These are phyloP conservation scores for Nothophaeocryptopus gaeumannii DNA, from an alignment of 2,329 filamentous ascomycete genomes.

Conservation along the genomic window DNA sequence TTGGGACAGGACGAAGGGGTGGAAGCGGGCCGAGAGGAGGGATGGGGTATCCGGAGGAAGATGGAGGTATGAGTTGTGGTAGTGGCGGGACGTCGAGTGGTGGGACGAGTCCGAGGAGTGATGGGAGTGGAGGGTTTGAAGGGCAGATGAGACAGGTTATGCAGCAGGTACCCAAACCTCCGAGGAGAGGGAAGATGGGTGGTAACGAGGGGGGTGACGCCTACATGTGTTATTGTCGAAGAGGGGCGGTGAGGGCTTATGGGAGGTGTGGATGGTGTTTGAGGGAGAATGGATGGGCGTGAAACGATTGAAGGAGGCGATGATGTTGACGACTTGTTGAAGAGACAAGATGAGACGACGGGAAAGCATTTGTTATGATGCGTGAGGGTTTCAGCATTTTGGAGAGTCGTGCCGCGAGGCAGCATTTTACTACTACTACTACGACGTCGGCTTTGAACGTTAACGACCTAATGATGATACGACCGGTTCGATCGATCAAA, in stretches of 20 bases:
- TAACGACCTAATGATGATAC: slow-evolving; percentile 7
- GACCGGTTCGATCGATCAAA: too few relatives aligned
- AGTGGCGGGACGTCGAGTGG: slow-evolving; percentile 48
- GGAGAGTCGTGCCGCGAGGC: slow-evolving; percentile 28
- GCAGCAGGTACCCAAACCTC: slow-evolving; percentile 21
- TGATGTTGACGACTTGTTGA: too few relatives aligned
- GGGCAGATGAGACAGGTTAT: slow-evolving; percentile 26
- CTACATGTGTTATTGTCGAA: slow-evolving; percentile 34
- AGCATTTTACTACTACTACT: slow-evolving; percentile 8
- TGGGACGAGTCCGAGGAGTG: slow-evolving; percentile 54
- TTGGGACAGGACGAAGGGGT: slow-evolving; percentile 57
- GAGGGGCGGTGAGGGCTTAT: slow-evolving; percentile 40
- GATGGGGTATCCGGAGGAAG: slow-evolving; percentile 45
- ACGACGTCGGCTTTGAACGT: background rate
- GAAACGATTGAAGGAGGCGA: too few relatives aligned
- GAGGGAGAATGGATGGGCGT: slow-evolving; percentile 41
- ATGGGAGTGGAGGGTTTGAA: slow-evolving; percentile 44
- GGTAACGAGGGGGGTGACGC: slow-evolving; percentile 14
- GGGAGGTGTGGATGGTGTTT: slow-evolving; percentile 45
- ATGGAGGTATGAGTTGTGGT: slow-evolving; percentile 30
- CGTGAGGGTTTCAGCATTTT: background rate
- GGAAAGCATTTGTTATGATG: background rate
- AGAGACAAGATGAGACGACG: background rate
- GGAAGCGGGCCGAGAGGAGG: slow-evolving; percentile 44
- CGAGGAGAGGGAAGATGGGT: too few relatives aligned